phyloP scores from a whole-genome alignment of 352 stramenopile genomes.

The Globisporangium irregulare region DNA sequence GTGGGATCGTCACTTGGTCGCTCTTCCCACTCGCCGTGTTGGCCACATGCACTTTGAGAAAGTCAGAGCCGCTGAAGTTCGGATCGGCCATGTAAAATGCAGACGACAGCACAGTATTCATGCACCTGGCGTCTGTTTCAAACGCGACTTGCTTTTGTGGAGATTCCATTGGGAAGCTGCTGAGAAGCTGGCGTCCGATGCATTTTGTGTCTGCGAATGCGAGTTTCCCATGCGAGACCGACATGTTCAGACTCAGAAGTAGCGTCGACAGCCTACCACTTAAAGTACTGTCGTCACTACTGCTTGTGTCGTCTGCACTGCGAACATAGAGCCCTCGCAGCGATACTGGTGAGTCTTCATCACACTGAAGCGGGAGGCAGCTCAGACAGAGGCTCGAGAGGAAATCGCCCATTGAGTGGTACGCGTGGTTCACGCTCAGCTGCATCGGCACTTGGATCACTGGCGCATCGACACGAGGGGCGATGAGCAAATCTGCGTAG shows the following conservation, averaged over 20 bases:
- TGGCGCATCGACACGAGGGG: constrained; percentile 29
- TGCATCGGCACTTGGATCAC: constrained; percentile 37
- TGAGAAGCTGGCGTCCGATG: constrained; percentile 19
- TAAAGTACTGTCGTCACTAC: constrained; percentile 18
- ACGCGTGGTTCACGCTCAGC: constrained; percentile 21
- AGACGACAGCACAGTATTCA: constrained; percentile 34
- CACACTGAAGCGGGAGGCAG: constrained; percentile 36
- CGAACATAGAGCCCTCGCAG: constrained; percentile 41
- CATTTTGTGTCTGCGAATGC: constrained; percentile 25
- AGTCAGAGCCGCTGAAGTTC: constrained; percentile 45
- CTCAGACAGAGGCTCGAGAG: constrained; percentile 36
- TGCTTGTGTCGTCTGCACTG: constrained; percentile 10
- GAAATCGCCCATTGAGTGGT: constrained; percentile 36
- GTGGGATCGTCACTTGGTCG: constrained; percentile 36
- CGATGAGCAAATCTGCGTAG: constrained; percentile 34
- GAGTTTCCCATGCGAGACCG: constrained; percentile 33
- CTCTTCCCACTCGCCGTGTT: constrained; percentile 12
- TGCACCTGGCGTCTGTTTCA: constrained; percentile 28
- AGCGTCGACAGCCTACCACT: constrained; percentile 8
- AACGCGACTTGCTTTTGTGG: constrained; percentile 18
- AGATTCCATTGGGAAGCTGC: background rate
- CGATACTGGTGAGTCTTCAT: constrained; percentile 36
- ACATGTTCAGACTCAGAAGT: constrained; percentile 23
- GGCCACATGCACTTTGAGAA: constrained; percentile 32
- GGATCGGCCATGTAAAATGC: constrained; percentile 39